A percentile compares a stretch with the other conserved stretches of the same genome.
Evolutionary conservation across 768 basidiomycete species (phyloP).

Genomic region (Coprinellus micaceus): DNA sequence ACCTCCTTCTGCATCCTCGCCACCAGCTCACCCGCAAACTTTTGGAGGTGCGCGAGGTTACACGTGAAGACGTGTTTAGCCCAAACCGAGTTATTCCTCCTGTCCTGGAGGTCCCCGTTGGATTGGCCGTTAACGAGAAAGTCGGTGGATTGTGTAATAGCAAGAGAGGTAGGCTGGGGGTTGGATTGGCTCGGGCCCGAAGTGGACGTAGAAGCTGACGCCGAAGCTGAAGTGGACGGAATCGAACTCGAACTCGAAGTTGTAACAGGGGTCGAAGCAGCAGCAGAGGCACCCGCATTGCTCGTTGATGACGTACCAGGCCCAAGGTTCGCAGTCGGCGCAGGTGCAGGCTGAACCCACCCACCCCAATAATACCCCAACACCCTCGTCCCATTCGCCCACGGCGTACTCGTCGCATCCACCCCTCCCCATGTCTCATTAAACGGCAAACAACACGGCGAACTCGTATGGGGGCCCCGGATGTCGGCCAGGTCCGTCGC

Average conservation of each 20-base stretch:
- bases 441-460: constrained; percentile 28
- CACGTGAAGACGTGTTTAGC: constrained; percentile 47
- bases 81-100: constrained; percentile 9
- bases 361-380: constrained; percentile 26
- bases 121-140: not conserved
- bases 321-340: not conserved
- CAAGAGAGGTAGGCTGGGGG: no score
- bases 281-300: no score
- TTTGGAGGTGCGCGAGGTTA: constrained; percentile 40
- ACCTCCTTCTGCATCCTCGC: constrained; percentile 36
- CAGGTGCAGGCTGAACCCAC: not conserved
- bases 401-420: no score
- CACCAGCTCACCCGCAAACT: constrained; percentile 34
- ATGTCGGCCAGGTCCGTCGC: constrained; percentile 26
- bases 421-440: constrained; percentile 25
- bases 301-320: no score
- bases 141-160: no score
- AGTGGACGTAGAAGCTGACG: no score
- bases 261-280: no score
- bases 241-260: no score
- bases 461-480: constrained; percentile 32
- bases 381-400: constrained; percentile 31
- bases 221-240: no score
- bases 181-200: no score
- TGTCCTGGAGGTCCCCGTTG: not conserved